Evolutionary conservation across 768 basidiomycete species (phyloP), one percentile per base, ranked within the genome.

Genomic region (Lepiota brunneoincarnata): DNA sequence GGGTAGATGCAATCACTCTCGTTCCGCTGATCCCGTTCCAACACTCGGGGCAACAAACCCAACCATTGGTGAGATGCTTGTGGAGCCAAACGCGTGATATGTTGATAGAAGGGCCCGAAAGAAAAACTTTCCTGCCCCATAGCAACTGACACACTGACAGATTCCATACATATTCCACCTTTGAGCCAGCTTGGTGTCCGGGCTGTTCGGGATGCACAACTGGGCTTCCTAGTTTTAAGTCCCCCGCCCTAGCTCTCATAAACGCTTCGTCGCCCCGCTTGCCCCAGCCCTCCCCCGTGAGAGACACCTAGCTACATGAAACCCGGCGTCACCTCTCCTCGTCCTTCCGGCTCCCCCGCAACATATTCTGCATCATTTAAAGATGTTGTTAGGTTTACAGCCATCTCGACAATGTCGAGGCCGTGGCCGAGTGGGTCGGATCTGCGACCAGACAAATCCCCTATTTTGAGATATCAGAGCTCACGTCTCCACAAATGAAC

Each of bases 41-140:
- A 18, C 28, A 18, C 43, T 38, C 52, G 52, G 44, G 43, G 31
- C 31, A 31, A 54, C 20, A 54, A 54, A 12, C n/a, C n/a, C 43
- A 38, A 28, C 17, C 40, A 42, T 23, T 51, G 50, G 26, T 10
- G n/a, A 17, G 43, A 34, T 38, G 44, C 15, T 47, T 37, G 43
- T 54, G 52, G 44, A 46, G 36, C 43, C 17, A 18, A 24, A 38
- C 35, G 35, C 34, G 26, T 26, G 37, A 54, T 47, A 24, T 31
- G 40, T 40, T 39, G 49, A 50, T 51, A 38, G 44, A 39, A 38
- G 37, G 26, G 23, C 18, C 24, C 26, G 24, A 46, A 31, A 37
- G 28, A 37, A 54, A 45, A 54, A 54, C 44, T 54, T 54, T 54
- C 52, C 53, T 45, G 44, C 52, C 52, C 52, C 38, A 54, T 54